A percentile compares a stretch with the other conserved stretches of the same genome.
Conservation (phyloP, 441 rosid species). For the Gossypium schwendimanii region DNA sequence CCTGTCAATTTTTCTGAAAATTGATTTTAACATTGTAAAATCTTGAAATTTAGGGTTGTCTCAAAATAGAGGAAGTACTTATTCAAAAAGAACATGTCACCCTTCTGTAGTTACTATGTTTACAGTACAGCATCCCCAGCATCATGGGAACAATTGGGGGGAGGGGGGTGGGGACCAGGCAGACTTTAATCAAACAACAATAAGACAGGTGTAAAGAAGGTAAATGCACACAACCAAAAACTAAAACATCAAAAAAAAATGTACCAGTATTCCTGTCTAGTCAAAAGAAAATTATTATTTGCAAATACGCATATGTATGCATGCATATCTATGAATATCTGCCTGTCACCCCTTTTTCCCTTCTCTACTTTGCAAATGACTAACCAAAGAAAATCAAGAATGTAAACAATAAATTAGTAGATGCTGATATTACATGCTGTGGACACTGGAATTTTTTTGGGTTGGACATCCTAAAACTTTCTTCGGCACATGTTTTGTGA, state of each 20-base stretch:
- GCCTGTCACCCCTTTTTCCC: not conserved
- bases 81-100: not conserved
- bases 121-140: not conserved
- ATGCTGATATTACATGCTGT: slow-evolving; percentile 60
- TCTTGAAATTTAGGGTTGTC: not conserved
- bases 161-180: not conserved
- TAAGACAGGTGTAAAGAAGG: not conserved
- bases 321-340: not conserved
- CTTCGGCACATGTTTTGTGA: slow-evolving; percentile 52
- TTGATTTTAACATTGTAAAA: not conserved
- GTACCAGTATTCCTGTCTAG: not conserved
- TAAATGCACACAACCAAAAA: not conserved
- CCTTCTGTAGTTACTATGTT: not conserved
- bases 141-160: not conserved
- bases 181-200: not conserved
- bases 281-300: not conserved
- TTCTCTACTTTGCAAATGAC: not conserved
- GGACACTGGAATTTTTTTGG: slow-evolving; percentile 66
- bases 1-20: not conserved
- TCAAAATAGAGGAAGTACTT: not conserved
- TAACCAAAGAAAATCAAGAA: slow-evolving; percentile 1
- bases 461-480: slow-evolving; percentile 31
- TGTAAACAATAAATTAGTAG: slow-evolving; percentile 1
- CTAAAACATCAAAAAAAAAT: not conserved
- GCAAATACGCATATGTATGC: not conserved